A percentile compares a stretch with the other conserved stretches of the same genome.
phyloP scores from a whole-genome alignment of 148 eudicot species.

The Arbutus unedo region DNA sequence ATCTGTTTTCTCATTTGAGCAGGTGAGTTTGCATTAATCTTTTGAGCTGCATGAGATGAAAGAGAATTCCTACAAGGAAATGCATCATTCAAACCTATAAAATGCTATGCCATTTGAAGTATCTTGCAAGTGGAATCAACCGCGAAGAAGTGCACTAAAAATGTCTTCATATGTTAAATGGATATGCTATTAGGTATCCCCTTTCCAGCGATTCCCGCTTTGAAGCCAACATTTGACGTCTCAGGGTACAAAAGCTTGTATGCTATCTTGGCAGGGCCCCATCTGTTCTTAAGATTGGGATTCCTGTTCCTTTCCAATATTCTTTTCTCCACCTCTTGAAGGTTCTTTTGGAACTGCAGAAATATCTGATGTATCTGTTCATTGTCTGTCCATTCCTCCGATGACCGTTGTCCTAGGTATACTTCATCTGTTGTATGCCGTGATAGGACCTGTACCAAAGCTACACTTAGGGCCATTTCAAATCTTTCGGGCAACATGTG shows the following conservation, averaged over 20 bases:
- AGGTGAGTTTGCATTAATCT: not conserved
- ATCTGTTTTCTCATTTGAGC: not conserved
- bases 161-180: not conserved
- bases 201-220: constrained; percentile 16
- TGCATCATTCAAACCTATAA: not conserved
- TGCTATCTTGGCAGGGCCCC: constrained; percentile 8
- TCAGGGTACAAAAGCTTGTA: constrained; percentile 18
- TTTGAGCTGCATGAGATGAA: constrained; percentile 1
- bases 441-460: constrained; percentile 22
- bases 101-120: not conserved
- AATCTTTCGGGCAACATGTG: constrained; percentile 20
- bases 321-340: constrained; percentile 4
- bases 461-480: constrained; percentile 14
- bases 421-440: constrained; percentile 9
- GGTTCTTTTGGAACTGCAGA: constrained; percentile 5
- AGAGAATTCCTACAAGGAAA: constrained; percentile 7
- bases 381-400: constrained; percentile 7
- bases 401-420: not conserved
- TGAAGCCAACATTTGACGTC: constrained; percentile 10
- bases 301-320: constrained; percentile 5
- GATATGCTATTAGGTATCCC: constrained; percentile 28
- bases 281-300: constrained; percentile 6
- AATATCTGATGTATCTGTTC: constrained; percentile 2
- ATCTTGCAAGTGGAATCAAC: not conserved
- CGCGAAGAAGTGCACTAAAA: not conserved